phyloP scores from a whole-genome alignment of 371 early-diverging fungal genomes.

The Synchytrium microbalum region DNA sequence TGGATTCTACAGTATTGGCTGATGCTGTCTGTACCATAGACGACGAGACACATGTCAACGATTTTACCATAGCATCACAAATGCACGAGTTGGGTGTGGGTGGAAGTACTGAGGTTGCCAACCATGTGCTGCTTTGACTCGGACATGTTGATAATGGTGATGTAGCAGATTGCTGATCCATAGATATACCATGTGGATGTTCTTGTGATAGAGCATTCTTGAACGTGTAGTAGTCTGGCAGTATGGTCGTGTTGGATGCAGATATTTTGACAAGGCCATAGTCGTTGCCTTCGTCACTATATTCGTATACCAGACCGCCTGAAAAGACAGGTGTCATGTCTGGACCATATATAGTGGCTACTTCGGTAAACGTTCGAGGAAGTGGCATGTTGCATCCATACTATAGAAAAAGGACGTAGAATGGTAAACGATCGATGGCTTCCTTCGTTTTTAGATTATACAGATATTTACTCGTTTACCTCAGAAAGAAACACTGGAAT shows the following conservation, averaged over 20 bases:
- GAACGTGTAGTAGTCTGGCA: slow-evolving; percentile 2
- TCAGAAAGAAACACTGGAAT: slow-evolving; percentile 12
- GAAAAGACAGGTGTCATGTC: slow-evolving; percentile 12
- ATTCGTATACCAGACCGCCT: slow-evolving; percentile 18
- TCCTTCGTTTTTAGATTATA: not conserved
- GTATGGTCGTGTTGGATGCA: not conserved
- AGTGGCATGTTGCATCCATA: slow-evolving; percentile 18
- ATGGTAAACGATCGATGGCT: not conserved
- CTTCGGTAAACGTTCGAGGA: slow-evolving; percentile 14
- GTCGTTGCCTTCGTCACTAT: slow-evolving; percentile 12
- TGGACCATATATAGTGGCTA: slow-evolving; percentile 13
- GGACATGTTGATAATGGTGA: not conserved
- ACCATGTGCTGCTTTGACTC: not conserved
- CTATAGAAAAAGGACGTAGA: too few species aligned
- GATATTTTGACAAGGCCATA: slow-evolving; percentile 13
- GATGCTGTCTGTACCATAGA: not conserved
- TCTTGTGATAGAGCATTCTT: slow-evolving; percentile 4
- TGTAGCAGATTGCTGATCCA: not conserved
- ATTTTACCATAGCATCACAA: not conserved
- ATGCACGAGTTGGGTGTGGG: slow-evolving; percentile 4
- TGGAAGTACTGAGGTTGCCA: slow-evolving; percentile 1
- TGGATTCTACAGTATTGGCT: not conserved
- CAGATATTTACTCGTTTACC: not conserved
- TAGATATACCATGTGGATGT: not conserved
- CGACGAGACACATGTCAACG: slow-evolving; percentile 1